phyloP scores from a whole-genome alignment of 2,329 filamentous ascomycete species.

The Dactylellina drechsleri region DNA sequence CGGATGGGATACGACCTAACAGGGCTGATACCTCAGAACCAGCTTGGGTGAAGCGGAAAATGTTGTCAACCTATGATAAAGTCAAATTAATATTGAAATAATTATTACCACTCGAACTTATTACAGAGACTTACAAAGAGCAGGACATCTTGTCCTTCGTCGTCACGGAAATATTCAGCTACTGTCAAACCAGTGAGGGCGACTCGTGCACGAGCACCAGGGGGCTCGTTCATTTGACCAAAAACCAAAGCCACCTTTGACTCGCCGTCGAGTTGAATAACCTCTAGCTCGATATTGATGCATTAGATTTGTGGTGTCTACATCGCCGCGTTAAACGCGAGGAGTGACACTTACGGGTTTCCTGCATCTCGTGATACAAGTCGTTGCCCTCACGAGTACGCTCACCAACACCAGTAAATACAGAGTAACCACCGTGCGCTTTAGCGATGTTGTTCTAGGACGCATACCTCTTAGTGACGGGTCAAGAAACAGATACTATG shows the following conservation, averaged over 20 bases:
- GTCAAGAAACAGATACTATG: not conserved
- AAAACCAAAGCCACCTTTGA: conserved; percentile 99
- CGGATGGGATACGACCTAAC: conserved; percentile 99
- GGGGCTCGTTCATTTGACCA: conserved; percentile 99
- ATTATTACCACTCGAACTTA: too few relatives aligned
- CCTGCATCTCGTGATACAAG: conserved; percentile 99
- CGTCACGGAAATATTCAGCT: conserved; percentile 83
- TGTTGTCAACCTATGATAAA: conserved; percentile 93
- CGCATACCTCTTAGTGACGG: conserved; percentile 9
- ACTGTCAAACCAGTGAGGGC: conserved; percentile 88
- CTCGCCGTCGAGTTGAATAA: conserved; percentile 99
- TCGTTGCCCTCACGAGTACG: conserved; percentile 99
- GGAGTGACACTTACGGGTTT: conserved; percentile 71
- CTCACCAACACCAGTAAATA: conserved; percentile 99
- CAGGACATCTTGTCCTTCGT: conserved; percentile 64
- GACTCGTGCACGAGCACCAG: conserved; percentile 99
- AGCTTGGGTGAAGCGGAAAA: conserved; percentile 99
- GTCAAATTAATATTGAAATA: conserved; percentile 36
- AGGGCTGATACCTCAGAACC: conserved; percentile 99
- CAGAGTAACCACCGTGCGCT: conserved; percentile 99
- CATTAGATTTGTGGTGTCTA: not conserved
- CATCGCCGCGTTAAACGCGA: not conserved
- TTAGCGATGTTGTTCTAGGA: conserved; percentile 98
- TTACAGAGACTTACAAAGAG: conserved; percentile 56
- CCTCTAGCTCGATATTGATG: conserved; percentile 63